Evolutionary conservation across 1,284 basidiomycete species (phyloP), one percentile per base, ranked within the genome.

Genomic region (Marasmius fiardii): DNA sequence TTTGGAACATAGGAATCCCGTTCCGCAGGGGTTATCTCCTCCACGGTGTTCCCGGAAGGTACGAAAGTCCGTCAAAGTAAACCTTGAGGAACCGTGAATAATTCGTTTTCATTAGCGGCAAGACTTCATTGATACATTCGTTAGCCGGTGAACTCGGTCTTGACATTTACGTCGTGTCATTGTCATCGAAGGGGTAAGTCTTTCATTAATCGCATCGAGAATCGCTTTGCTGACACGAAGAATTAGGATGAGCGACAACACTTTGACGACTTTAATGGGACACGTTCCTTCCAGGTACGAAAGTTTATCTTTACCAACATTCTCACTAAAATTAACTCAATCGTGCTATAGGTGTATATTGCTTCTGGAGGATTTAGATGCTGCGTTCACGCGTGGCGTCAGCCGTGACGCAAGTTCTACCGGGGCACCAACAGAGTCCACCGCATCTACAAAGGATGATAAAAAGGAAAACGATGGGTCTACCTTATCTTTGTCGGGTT

Each of bases 291-390:
- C 87, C 60, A 85, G 90, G 88, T 90, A 56, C 53, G 69, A 70
- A 61, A 34, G 45, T 18, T 43, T 47, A 56, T 55, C 49, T 43
- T 59, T 56, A 45, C 57, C 62, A 54, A 60, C 60, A 48, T 54
- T 45, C 51, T 55, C 28, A 52, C 48, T 23, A 37, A n/a, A 34
- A 43, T 52, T 61, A 51, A 55, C 60, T 52, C 58, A 60, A 53
- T 61, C 43, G 33, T 60, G 43, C 39, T 43, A n/a, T 55, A 89
- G 89, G 75, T 92, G 89, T 76, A 92, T 94, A 60, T 77, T 94
- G 63, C 83, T 94, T 70, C 79, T 94, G 68, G 92, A 94, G 73
- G 91, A 92, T 76, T 76, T 92, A 63, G 90, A 92, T 68, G 90
- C 90, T 56, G 90, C 90, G 33, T 92, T 92, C 74, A 92, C 90